phyloP scores from a whole-genome alignment of 805 yeast genomes.

The Candida odintsovae region DNA sequence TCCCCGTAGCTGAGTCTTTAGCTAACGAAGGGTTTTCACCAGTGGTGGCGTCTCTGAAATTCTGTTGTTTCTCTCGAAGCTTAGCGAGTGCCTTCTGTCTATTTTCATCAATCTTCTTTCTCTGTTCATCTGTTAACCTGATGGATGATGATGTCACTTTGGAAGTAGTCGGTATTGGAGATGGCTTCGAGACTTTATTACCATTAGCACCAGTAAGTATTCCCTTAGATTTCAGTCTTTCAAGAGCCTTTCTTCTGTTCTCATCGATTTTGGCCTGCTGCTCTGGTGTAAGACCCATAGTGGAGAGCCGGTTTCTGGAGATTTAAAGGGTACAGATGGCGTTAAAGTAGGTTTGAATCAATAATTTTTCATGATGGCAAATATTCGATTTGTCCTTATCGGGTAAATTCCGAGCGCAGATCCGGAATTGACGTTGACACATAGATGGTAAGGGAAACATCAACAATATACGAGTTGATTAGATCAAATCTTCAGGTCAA shows the following conservation, averaged over 20 bases:
- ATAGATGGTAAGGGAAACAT: background rate
- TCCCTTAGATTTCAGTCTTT: conserved; percentile 45
- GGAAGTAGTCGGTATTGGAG: conserved; percentile 6
- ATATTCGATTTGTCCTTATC: background rate
- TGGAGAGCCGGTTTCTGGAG: too few relatives aligned
- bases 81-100: conserved; percentile 47
- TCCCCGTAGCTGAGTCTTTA: background rate
- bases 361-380: background rate
- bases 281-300: conserved; percentile 21
- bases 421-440: background rate
- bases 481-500: too few relatives aligned
- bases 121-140: conserved; percentile 43
- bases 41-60: conserved; percentile 33
- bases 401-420: background rate
- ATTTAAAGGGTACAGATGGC: too few relatives aligned
- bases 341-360: too few relatives aligned
- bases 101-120: conserved; percentile 43
- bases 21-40: conserved; percentile 17
- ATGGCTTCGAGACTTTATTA: conserved; percentile 14
- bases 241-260: conserved; percentile 58
- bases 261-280: conserved; percentile 39
- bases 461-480: too few relatives aligned
- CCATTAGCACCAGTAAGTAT: conserved; percentile 13
- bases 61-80: conserved; percentile 28
- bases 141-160: conserved; percentile 12